Evolutionary conservation across 305 asterid genomes (phyloP).

Genomic region (Galium porrigens): DNA sequence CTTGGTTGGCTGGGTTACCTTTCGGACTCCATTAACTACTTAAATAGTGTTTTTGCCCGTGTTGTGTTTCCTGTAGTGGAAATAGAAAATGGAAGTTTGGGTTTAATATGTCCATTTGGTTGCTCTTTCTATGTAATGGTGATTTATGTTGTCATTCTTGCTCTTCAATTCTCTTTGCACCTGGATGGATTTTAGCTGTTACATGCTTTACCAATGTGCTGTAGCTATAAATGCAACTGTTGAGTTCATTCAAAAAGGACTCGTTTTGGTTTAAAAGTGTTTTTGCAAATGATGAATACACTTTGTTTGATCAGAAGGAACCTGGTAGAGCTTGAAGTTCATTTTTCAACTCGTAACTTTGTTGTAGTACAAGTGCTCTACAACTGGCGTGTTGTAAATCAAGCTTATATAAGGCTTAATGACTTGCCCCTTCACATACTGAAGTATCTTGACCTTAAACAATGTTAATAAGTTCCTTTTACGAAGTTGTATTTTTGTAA

Average conservation of each 20-base stretch:
- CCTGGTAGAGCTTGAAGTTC: not conserved
- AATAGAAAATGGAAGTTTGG: not conserved
- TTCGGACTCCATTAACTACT: not conserved
- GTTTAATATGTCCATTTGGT: not conserved
- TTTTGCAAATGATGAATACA: not conserved
- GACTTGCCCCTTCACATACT: too few species aligned
- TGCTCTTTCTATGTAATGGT: not conserved
- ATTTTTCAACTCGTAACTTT: not conserved
- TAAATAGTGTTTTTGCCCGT: not conserved
- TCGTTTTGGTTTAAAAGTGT: not conserved
- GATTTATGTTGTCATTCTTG: not conserved
- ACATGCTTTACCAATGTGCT: not conserved
- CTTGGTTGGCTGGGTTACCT: not conserved
- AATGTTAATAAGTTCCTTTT: too few species aligned
- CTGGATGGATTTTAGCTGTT: not conserved
- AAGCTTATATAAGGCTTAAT: too few species aligned
- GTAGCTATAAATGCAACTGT: not conserved
- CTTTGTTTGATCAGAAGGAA: not conserved
- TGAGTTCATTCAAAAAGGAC: not conserved
- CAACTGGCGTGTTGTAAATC: too few species aligned
- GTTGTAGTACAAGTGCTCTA: not conserved
- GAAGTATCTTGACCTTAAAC: too few species aligned
- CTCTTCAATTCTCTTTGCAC: not conserved
- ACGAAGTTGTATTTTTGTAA: too few species aligned
- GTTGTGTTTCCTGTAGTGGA: not conserved